Conservation (phyloP, 1,284 basidiomycete species). For the Xerocomus minutiporus region DNA sequence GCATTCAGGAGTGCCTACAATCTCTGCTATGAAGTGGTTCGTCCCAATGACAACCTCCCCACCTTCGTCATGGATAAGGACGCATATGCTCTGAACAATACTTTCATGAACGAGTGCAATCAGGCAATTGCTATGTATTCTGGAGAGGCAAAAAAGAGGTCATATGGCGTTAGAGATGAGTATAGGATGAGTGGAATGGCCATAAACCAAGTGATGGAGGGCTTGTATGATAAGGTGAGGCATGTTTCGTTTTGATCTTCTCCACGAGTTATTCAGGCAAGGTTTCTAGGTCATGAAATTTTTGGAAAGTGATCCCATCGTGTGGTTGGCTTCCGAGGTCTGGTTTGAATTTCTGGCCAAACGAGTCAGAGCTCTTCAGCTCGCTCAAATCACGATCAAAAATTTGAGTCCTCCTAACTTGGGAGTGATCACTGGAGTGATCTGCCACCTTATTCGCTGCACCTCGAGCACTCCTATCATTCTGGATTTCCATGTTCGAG, state of each 20-base stretch:
- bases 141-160: neutral
- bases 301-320: neutral
- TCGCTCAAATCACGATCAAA: neutral
- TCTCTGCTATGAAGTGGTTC: conserved; percentile 11
- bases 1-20: conserved; percentile 13
- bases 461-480: neutral
- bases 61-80: conserved; percentile 3
- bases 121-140: neutral
- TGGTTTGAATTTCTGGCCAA: neutral
- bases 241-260: neutral
- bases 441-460: neutral
- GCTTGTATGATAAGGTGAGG: neutral
- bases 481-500: neutral
- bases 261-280: neutral
- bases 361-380: neutral
- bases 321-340: neutral
- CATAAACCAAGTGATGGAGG: neutral
- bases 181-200: neutral
- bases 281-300: neutral
- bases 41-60: conserved; percentile 2
- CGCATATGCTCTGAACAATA: neutral
- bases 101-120: neutral
- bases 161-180: conserved; percentile 1
- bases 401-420: neutral
- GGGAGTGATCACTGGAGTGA: neutral